Evolutionary conservation across 73 alveolate genomes (phyloP).

Genomic region (Breviolum minutum): DNA sequence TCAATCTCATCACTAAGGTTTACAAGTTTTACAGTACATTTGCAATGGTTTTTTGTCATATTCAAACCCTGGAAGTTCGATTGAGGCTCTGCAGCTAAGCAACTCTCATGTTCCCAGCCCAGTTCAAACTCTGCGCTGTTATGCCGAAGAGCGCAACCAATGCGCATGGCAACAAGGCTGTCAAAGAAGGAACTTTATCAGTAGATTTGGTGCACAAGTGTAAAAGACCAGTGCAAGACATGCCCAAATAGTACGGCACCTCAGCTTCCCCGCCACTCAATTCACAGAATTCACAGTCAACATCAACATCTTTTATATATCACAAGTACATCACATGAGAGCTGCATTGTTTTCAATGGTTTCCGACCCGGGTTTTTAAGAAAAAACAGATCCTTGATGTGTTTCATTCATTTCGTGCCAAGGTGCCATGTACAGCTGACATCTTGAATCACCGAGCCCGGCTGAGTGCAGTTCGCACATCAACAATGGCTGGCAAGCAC

Average conservation of each 20-base stretch:
- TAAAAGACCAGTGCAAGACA: constrained; percentile 63
- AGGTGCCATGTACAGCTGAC: constrained; percentile 68
- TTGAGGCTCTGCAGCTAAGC: constrained; percentile 3
- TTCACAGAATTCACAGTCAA: no score
- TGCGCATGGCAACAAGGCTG: not conserved
- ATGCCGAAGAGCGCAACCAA: constrained; percentile 58
- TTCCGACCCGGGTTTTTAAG: not conserved
- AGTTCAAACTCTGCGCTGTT: constrained; percentile 71
- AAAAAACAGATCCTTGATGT: not conserved
- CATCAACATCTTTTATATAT: no score
- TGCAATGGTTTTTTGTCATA: not conserved
- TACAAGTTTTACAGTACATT: no score
- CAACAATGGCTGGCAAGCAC: constrained; percentile 28
- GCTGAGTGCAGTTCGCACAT: constrained; percentile 65
- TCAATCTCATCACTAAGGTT: not conserved
- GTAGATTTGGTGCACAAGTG: not conserved
- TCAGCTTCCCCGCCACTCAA: not conserved
- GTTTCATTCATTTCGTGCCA: not conserved
- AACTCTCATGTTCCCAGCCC: constrained; percentile 78
- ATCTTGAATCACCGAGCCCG: constrained; percentile 67
- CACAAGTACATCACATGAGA: no score
- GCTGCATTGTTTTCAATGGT: no score
- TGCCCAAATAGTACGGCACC: constrained; percentile 76
- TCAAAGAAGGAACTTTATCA: not conserved
- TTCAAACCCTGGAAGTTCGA: not conserved